Conservation (phyloP, 768 basidiomycete genomes). For the Pleurotus pulmonarius region DNA sequence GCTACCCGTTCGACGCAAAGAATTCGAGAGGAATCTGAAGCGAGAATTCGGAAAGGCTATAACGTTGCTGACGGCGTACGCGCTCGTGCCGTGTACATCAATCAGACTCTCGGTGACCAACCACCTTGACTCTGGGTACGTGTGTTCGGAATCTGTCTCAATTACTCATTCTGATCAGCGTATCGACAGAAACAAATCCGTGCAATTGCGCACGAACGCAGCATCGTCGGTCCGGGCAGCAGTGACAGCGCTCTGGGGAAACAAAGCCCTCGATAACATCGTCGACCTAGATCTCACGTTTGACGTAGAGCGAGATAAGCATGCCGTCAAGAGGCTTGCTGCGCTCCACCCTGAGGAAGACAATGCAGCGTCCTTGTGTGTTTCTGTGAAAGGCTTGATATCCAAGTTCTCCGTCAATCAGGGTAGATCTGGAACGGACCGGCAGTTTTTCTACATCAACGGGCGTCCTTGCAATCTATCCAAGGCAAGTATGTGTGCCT, state of each 20-base stretch:
- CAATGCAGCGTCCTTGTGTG: slow-evolving; percentile 28
- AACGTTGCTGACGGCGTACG: slow-evolving; percentile 82
- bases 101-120: slow-evolving; percentile 76
- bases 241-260: slow-evolving; percentile 79
- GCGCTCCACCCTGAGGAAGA: slow-evolving; percentile 9
- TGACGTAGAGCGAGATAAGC: slow-evolving; percentile 62
- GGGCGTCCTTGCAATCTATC: slow-evolving; percentile 79
- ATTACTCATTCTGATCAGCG: not conserved
- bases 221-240: slow-evolving; percentile 56
- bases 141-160: not conserved
- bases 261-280: slow-evolving; percentile 72
- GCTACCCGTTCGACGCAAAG: slow-evolving; percentile 88
- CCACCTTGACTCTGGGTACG: slow-evolving; percentile 66
- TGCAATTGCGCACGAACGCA: slow-evolving; percentile 74
- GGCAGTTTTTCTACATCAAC: slow-evolving; percentile 93
- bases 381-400: slow-evolving; percentile 72
- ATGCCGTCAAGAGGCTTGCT: slow-evolving; percentile 34
- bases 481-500: slow-evolving; percentile 44
- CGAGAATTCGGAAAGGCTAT: slow-evolving; percentile 87
- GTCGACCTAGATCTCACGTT: slow-evolving; percentile 71
- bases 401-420: slow-evolving; percentile 77
- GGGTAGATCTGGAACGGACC: slow-evolving; percentile 75
- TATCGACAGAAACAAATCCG: slow-evolving; percentile 50
- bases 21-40: slow-evolving; percentile 84
- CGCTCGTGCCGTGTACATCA: slow-evolving; percentile 78